Conservation (phyloP, 2,329 filamentous ascomycete species). For the Penicillium sp. region DNA sequence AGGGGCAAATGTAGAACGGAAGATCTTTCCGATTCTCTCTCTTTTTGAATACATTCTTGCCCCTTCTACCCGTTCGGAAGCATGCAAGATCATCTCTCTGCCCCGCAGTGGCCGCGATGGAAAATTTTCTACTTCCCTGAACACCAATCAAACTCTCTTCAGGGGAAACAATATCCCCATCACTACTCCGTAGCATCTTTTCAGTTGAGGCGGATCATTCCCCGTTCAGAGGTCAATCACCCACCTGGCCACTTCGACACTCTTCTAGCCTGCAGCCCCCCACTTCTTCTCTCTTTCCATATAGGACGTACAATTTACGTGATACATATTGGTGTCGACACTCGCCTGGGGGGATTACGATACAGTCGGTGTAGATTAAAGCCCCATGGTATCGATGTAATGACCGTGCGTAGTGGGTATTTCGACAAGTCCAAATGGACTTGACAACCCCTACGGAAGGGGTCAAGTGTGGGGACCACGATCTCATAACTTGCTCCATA, state of each 20-base stretch:
- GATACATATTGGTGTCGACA: neutral
- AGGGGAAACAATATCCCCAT: neutral
- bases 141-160: conserved; percentile 12
- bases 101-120: conserved; percentile 20
- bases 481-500: neutral
- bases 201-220: neutral
- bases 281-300: neutral
- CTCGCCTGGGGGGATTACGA: neutral
- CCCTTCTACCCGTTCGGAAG: conserved; percentile 2
- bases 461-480: neutral
- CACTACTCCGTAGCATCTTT: conserved; percentile 11
- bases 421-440: neutral
- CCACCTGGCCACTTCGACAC: conserved; percentile 7
- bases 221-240: neutral
- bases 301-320: neutral
- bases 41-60: conserved; percentile 1
- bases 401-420: neutral
- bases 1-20: neutral
- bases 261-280: neutral
- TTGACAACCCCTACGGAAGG: neutral
- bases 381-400: neutral
- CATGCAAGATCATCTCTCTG: conserved; percentile 25
- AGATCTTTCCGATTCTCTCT: conserved; percentile 8
- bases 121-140: conserved; percentile 13
- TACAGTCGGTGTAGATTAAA: neutral